A percentile compares a stretch with the other conserved stretches of the same genome.
phyloP scores from a whole-genome alignment of 148 eudicot genomes.

The Vaccinium corymbosum region DNA sequence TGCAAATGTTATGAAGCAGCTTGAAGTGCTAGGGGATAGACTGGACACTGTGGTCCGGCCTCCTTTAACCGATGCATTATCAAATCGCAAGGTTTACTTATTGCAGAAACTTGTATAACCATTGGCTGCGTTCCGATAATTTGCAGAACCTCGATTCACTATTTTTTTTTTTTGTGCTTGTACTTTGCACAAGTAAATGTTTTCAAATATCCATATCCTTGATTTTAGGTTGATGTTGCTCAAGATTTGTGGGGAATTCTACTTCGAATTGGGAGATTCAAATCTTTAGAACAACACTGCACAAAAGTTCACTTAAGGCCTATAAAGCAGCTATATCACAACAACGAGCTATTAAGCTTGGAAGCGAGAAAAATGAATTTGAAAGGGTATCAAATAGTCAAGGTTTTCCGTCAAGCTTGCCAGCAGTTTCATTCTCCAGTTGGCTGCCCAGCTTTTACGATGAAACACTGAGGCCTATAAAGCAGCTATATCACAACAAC shows the following conservation, averaged over 20 bases:
- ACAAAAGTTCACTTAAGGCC: conserved; percentile 80
- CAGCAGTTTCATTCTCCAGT: conserved; percentile 57
- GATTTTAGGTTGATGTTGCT: conserved; percentile 68
- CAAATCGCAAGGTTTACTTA: conserved; percentile 58
- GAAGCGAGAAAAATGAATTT: conserved; percentile 52
- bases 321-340: conserved; percentile 72
- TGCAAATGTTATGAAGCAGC: conserved; percentile 94
- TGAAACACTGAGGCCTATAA: conserved; percentile 80
- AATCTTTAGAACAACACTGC: conserved; percentile 79
- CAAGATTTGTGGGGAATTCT: conserved; percentile 88
- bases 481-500: conserved; percentile 62
- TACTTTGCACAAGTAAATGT: neutral
- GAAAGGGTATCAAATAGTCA: conserved; percentile 47
- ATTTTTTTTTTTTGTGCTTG: neutral
- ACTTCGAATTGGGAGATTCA: conserved; percentile 81
- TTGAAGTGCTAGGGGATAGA: conserved; percentile 95
- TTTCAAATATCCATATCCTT: conserved; percentile 4
- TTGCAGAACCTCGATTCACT: neutral
- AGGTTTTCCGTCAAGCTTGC: conserved; percentile 40
- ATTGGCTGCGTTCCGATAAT: neutral
- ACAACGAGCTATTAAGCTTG: conserved; percentile 50
- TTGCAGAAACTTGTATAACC: neutral
- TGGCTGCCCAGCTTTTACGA: conserved; percentile 94
- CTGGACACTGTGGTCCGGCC: conserved; percentile 97
- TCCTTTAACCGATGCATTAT: conserved; percentile 83